Conservation (phyloP, 2,329 filamentous ascomycete genomes). For the Niveomyces coronatus region DNA sequence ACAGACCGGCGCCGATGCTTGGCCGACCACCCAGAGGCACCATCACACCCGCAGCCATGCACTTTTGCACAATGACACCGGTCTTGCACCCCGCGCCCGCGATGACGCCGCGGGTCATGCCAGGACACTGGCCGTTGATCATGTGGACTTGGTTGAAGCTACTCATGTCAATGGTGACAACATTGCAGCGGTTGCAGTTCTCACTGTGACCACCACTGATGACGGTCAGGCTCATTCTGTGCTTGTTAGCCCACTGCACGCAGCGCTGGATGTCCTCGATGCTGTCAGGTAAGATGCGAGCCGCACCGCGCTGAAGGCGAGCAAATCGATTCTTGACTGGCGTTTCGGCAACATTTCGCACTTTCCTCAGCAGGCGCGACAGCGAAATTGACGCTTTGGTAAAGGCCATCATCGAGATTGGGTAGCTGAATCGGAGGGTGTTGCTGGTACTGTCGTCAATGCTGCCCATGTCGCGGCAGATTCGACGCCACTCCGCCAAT, state of each 20-base stretch:
- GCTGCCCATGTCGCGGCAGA: constrained; percentile 38
- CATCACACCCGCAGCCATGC: constrained; percentile 37
- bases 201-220: constrained; percentile 50
- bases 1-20: constrained; percentile 52
- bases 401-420: constrained; percentile 41
- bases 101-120: too few species aligned
- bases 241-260: constrained; percentile 43
- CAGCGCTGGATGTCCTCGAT: constrained; percentile 43
- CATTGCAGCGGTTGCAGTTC: constrained; percentile 42
- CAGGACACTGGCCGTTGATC: too few species aligned
- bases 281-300: constrained; percentile 34
- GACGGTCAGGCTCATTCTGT: constrained; percentile 35
- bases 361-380: constrained; percentile 29
- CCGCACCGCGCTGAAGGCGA: constrained; percentile 30
- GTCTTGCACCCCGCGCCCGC: constrained; percentile 45
- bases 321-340: constrained; percentile 43
- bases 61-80: constrained; percentile 39
- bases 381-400: constrained; percentile 33
- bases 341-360: constrained; percentile 24
- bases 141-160: constrained; percentile 42
- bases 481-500: constrained; percentile 34
- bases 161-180: constrained; percentile 48
- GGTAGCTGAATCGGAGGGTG: constrained; percentile 37
- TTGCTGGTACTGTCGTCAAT: constrained; percentile 24
- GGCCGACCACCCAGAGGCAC: constrained; percentile 51